These are phyloP conservation scores for Crithidia expoeki DNA, from an alignment of 208 protist genomes.

Conservation along the genomic window DNA sequence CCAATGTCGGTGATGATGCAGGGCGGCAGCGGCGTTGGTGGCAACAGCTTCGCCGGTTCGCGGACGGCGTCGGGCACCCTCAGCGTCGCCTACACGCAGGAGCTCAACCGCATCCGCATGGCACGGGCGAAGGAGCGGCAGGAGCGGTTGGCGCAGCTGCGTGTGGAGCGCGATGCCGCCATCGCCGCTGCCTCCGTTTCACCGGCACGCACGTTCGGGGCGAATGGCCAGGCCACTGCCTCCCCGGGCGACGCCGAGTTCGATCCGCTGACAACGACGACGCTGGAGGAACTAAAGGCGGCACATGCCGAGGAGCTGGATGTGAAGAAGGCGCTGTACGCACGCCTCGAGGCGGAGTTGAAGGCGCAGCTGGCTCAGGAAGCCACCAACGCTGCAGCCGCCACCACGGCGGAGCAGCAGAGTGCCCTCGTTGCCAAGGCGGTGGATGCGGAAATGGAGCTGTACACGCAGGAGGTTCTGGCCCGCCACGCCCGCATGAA, in stretches of 20 bases:
- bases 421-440: conserved; percentile 49
- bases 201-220: background rate
- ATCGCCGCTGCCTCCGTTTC: conserved; percentile 16
- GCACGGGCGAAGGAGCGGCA: conserved; percentile 37
- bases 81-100: conserved; percentile 31
- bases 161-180: conserved; percentile 30
- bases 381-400: conserved; percentile 29
- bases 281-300: conserved; percentile 35
- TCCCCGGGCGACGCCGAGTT: conserved; percentile 4
- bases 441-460: conserved; percentile 50
- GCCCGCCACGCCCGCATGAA: conserved; percentile 45
- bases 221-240: conserved; percentile 1
- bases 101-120: conserved; percentile 36
- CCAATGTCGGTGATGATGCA: conserved; percentile 12
- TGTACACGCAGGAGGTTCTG: conserved; percentile 51
- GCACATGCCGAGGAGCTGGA: conserved; percentile 33
- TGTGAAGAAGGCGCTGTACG: conserved; percentile 34
- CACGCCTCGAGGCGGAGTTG: conserved; percentile 48
- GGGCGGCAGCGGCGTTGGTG: conserved; percentile 5
- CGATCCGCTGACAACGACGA: conserved; percentile 1
- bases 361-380: conserved; percentile 39
- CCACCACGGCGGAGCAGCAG: conserved; percentile 27
- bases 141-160: conserved; percentile 35
- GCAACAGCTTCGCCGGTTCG: conserved; percentile 6
- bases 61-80: conserved; percentile 9